A percentile compares a stretch with the other conserved stretches of the same genome.
Conservation (phyloP, 73 alveolate genomes). For the Durusdinium trenchii region DNA sequence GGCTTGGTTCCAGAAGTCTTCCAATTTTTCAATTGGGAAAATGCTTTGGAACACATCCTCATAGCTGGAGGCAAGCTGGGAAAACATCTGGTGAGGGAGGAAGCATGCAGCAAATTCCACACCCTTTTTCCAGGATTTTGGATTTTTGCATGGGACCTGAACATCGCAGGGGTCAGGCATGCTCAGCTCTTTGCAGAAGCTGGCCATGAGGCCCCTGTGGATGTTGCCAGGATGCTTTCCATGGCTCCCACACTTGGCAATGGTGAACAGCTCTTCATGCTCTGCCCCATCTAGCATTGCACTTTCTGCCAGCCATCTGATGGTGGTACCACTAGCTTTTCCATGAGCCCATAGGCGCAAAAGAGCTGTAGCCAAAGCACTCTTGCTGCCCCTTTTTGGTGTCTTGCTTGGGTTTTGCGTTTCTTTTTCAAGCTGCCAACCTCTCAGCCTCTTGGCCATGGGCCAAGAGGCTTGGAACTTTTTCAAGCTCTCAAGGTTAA, state of each 20-base stretch:
- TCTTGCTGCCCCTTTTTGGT: background rate
- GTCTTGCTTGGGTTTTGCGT: background rate
- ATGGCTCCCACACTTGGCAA: too few relatives aligned
- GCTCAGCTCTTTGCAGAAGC: background rate
- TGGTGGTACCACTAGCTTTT: background rate
- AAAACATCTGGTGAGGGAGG: background rate
- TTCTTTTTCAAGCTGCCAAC: background rate
- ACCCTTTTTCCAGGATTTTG: background rate
- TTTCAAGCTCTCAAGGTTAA: background rate
- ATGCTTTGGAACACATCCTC: background rate
- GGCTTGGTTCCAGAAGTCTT: background rate
- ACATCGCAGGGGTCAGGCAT: background rate
- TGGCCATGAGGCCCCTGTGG: background rate
- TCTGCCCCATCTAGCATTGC: background rate
- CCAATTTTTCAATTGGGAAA: background rate
- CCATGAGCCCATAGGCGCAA: background rate
- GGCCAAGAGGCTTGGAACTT: background rate
- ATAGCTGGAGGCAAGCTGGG: background rate
- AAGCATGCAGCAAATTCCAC: background rate
- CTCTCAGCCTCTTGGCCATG: background rate
- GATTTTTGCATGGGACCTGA: background rate
- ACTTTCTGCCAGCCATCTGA: background rate
- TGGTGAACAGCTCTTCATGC: too few relatives aligned
- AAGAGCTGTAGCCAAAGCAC: background rate
- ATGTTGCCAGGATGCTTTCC: too few relatives aligned